Conservation (phyloP, 345 rosid species). For the Camelina sativa region DNA sequence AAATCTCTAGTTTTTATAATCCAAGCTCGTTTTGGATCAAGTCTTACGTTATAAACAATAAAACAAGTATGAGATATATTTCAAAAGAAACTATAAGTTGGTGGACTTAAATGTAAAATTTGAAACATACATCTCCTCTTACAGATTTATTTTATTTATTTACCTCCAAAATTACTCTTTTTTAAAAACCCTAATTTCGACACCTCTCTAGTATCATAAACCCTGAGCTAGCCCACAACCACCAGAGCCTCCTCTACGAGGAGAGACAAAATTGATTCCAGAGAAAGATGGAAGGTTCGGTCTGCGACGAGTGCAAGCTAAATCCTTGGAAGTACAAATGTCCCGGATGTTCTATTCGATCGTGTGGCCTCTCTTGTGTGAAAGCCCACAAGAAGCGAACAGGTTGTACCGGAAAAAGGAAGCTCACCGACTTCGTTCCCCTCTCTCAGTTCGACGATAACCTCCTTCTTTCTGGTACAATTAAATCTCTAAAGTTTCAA, state of each 20-base stretch:
- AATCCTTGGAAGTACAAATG: slow-evolving; percentile 75
- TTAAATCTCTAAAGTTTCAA: neutral
- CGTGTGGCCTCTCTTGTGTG: slow-evolving; percentile 82
- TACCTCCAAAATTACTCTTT: neutral
- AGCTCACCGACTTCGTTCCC: slow-evolving; percentile 59
- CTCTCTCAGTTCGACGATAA: slow-evolving; percentile 69
- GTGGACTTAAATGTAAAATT: slow-evolving; percentile 10
- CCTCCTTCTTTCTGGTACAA: slow-evolving; percentile 75
- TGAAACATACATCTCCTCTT: neutral
- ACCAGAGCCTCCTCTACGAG: neutral
- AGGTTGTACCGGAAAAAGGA: slow-evolving; percentile 73
- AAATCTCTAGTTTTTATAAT: neutral
- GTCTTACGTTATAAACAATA: neutral
- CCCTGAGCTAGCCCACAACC: slow-evolving; percentile 5
- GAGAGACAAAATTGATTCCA: slow-evolving; percentile 4
- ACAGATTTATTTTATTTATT: neutral
- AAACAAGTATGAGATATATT: neutral
- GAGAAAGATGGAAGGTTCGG: neutral
- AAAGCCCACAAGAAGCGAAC: slow-evolving; percentile 84
- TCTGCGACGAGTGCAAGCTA: slow-evolving; percentile 69
- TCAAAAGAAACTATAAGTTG: neutral
- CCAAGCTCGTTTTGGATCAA: neutral
- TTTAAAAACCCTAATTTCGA: slow-evolving; percentile 31
- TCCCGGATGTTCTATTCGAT: slow-evolving; percentile 79
- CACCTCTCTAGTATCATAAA: slow-evolving; percentile 4